These are phyloP conservation scores for Helianthus tuberosus DNA, from an alignment of 129 eudicot species.

Conservation along the genomic window DNA sequence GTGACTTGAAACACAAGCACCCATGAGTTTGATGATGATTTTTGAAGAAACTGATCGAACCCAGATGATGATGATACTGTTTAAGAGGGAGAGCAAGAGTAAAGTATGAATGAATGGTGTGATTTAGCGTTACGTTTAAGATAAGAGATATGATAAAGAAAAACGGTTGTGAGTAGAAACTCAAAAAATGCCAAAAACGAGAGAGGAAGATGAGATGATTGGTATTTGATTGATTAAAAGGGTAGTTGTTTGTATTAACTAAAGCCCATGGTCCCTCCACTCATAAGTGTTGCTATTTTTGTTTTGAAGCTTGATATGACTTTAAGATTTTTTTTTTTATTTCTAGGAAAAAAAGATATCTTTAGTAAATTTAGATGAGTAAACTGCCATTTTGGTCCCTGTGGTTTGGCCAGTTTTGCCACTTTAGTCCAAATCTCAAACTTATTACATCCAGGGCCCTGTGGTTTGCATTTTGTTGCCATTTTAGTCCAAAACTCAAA, in stretches of 20 bases:
- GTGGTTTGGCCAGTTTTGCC: no score
- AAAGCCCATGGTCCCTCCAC: slow-evolving; percentile 16
- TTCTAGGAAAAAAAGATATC: no score
- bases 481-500: no score
- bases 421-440: no score
- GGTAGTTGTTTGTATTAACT: slow-evolving; percentile 22
- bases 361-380: no score
- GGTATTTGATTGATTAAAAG: slow-evolving; percentile 24
- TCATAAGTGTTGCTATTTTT: slow-evolving; percentile 15
- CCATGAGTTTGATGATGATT: slow-evolving; percentile 20
- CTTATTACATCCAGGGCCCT: no score
- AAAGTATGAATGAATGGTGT: slow-evolving; percentile 29
- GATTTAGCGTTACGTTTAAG: slow-evolving; percentile 47
- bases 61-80: not conserved
- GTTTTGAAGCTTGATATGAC: slow-evolving; percentile 19
- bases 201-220: not conserved
- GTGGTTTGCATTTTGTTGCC: no score
- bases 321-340: not conserved
- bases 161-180: slow-evolving; percentile 9
- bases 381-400: no score
- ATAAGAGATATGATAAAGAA: slow-evolving; percentile 20
- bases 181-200: slow-evolving; percentile 10
- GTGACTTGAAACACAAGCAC: slow-evolving; percentile 36
- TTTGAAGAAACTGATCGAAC: not conserved
- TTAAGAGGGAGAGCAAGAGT: slow-evolving; percentile 8